A percentile compares a stretch with the other conserved stretches of the same genome.
phyloP scores from a whole-genome alignment of 148 eudicot species.

The Rhododendron molle region DNA sequence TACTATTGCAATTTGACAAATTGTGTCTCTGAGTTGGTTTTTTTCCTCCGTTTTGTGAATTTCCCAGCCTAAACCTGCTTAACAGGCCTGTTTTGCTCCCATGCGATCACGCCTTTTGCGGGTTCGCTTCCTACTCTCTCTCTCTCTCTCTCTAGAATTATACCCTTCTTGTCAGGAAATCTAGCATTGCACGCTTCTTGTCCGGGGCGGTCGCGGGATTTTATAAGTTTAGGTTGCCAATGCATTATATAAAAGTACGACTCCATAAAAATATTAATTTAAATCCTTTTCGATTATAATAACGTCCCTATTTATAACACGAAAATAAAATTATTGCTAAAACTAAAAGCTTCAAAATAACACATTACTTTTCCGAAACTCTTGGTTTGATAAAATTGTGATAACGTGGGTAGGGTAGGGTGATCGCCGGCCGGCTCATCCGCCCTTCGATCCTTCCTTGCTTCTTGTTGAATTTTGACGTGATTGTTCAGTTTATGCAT shows the following conservation, averaged over 20 bases:
- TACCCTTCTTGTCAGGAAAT: too few species aligned
- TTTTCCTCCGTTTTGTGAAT: neutral
- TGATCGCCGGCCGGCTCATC: neutral
- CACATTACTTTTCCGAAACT: too few species aligned
- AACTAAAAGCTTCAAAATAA: too few species aligned
- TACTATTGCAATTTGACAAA: neutral
- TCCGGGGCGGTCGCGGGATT: too few species aligned
- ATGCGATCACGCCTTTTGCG: conserved; percentile 78
- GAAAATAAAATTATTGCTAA: too few species aligned
- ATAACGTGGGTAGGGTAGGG: neutral
- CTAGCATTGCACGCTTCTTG: too few species aligned
- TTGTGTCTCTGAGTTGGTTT: neutral
- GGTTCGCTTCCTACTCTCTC: conserved; percentile 30
- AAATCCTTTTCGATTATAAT: too few species aligned
- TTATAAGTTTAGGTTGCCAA: too few species aligned
- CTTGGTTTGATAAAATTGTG: neutral
- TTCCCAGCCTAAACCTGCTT: conserved; percentile 56
- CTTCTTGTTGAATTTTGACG: neutral
- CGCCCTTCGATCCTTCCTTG: neutral
- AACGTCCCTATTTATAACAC: too few species aligned
- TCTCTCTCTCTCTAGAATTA: too few species aligned
- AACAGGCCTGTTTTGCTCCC: conserved; percentile 64
- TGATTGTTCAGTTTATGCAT: conserved; percentile 45
- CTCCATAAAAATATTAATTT: too few species aligned
- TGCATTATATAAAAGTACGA: too few species aligned